Evolutionary conservation across 179 eudicot genomes (phyloP).

Genomic region (Dionaea muscipula): DNA sequence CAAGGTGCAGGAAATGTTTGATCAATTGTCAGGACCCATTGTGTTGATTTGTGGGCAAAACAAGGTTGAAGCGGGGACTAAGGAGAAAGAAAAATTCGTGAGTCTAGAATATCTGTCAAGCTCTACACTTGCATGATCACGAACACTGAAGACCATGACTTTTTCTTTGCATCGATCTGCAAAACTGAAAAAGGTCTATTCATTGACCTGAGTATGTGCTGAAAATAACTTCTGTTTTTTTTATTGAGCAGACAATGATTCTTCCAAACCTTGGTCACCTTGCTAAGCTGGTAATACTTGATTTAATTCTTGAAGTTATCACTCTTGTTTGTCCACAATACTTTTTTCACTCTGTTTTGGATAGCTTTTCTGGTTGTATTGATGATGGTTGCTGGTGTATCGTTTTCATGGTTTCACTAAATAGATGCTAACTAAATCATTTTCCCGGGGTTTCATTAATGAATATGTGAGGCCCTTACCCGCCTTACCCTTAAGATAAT

Average conservation of each 20-base stretch:
- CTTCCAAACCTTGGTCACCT: constrained; percentile 84
- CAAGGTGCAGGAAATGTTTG: constrained; percentile 84
- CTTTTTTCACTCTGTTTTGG: neutral
- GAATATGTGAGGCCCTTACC: too few species aligned
- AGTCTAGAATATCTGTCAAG: constrained; percentile 13
- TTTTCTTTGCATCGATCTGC: neutral
- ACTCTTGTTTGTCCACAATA: neutral
- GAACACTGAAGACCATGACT: neutral
- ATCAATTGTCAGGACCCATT: constrained; percentile 62
- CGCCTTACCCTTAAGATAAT: too few species aligned
- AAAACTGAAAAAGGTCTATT: neutral
- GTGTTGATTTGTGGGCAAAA: constrained; percentile 91
- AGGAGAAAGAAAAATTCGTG: constrained; percentile 88
- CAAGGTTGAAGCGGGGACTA: constrained; percentile 71
- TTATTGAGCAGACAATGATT: constrained; percentile 67
- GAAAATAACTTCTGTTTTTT: constrained; percentile 3
- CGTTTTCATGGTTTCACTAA: too few species aligned
- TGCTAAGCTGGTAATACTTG: constrained; percentile 79
- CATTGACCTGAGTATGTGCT: neutral
- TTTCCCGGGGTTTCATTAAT: too few species aligned
- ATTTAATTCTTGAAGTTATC: constrained; percentile 3
- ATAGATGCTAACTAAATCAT: too few species aligned
- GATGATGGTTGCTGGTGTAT: too few species aligned
- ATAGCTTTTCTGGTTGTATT: too few species aligned
- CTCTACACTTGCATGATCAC: neutral